These are phyloP conservation scores for Debaryomyces robertsiae DNA, from an alignment of 1,139 yeast species.

Conservation along the genomic window DNA sequence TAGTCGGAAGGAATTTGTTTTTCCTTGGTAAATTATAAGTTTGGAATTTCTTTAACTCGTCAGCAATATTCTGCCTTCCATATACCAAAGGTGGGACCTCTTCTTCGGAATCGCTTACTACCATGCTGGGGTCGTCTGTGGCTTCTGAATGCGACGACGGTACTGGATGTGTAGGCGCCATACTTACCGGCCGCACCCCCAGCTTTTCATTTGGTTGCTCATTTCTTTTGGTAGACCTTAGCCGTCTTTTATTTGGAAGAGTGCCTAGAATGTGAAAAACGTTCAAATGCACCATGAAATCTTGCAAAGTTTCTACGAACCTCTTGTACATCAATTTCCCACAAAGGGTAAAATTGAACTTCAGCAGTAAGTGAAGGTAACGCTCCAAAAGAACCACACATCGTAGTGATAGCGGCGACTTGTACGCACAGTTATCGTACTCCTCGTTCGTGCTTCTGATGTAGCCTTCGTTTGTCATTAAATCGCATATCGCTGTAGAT, in stretches of 20 bases:
- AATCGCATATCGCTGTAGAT: slow-evolving; percentile 19
- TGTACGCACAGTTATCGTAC: slow-evolving; percentile 22
- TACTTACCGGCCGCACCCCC: background rate
- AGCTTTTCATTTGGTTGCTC: background rate
- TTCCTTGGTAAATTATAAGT: slow-evolving; percentile 10
- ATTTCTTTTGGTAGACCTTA: background rate
- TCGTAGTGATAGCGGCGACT: slow-evolving; percentile 27
- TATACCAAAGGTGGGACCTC: slow-evolving; percentile 17
- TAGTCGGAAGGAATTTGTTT: slow-evolving; percentile 4
- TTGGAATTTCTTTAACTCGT: slow-evolving; percentile 21
- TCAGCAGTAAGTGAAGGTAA: background rate
- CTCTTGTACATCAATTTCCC: background rate
- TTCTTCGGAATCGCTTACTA: slow-evolving; percentile 34
- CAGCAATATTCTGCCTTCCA: slow-evolving; percentile 19
- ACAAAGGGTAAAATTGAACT: background rate
- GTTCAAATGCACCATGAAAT: slow-evolving; percentile 2
- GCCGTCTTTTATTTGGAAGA: background rate
- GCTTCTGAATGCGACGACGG: background rate
- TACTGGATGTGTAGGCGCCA: no score
- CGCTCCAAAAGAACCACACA: slow-evolving; percentile 16
- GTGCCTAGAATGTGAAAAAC: slow-evolving; percentile 3
- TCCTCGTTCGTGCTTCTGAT: slow-evolving; percentile 23
- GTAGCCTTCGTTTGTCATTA: slow-evolving; percentile 17
- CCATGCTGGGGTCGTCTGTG: slow-evolving; percentile 12
- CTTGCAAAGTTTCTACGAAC: slow-evolving; percentile 1